These are phyloP conservation scores for Gynostemma pentaphyllum DNA, from an alignment of 306 rosid species.

Conservation along the genomic window DNA sequence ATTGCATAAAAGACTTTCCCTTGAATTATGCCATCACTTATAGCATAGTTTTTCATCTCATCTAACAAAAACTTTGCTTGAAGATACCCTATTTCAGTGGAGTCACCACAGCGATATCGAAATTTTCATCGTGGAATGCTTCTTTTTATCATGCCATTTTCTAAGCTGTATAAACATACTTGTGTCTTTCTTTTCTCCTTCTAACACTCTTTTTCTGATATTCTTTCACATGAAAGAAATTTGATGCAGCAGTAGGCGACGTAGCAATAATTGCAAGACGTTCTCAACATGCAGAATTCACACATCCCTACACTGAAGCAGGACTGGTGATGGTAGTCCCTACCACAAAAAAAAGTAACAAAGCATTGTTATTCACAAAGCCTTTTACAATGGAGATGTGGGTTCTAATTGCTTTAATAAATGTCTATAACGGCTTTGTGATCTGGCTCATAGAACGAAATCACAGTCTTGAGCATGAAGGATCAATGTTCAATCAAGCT, in stretches of 20 bases:
- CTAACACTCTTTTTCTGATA: neutral
- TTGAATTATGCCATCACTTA: neutral
- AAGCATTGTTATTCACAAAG: slow-evolving; percentile 29
- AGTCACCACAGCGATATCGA: neutral
- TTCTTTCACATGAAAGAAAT: slow-evolving; percentile 15
- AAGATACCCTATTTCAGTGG: neutral
- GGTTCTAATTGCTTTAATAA: slow-evolving; percentile 18
- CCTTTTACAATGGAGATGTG: slow-evolving; percentile 42
- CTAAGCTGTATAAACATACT: neutral
- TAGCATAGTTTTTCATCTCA: neutral
- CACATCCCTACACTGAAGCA: slow-evolving; percentile 32
- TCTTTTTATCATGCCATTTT: neutral
- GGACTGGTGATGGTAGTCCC: slow-evolving; percentile 43
- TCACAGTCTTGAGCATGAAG: slow-evolving; percentile 15
- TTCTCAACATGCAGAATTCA: slow-evolving; percentile 26
- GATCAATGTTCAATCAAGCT: slow-evolving; percentile 27
- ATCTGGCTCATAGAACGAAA: slow-evolving; percentile 38
- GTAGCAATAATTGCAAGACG: slow-evolving; percentile 22
- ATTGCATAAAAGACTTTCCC: neutral
- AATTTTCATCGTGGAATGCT: neutral
- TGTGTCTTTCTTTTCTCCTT: neutral
- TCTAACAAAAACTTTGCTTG: neutral
- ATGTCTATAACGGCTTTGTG: slow-evolving; percentile 37
- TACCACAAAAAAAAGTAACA: slow-evolving; percentile 12
- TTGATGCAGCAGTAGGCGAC: slow-evolving; percentile 42